Conservation (phyloP, 768 basidiomycete genomes). For the Lactarius deliciosus region DNA sequence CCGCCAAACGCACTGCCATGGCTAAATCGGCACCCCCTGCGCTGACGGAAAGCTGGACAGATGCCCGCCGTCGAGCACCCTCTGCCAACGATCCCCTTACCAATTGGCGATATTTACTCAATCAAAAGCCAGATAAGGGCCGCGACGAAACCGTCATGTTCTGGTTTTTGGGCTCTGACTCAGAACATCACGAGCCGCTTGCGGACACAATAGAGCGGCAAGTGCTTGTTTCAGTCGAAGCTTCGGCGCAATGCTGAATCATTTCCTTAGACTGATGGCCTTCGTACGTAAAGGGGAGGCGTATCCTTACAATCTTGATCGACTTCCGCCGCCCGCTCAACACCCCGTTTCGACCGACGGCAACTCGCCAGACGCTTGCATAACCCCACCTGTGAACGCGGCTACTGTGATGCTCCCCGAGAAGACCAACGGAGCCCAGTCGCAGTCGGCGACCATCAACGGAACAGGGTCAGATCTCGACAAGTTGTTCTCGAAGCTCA, state of each 20-base stretch:
- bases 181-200: constrained; percentile 68
- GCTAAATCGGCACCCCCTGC: constrained; percentile 32
- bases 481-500: constrained; percentile 45
- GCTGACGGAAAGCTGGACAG: constrained; percentile 31
- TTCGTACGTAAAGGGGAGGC: constrained; percentile 60
- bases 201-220: constrained; percentile 70
- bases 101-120: constrained; percentile 43
- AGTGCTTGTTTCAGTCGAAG: constrained; percentile 27
- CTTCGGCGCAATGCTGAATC: constrained; percentile 6
- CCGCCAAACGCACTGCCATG: constrained; percentile 40
- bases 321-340: constrained; percentile 54
- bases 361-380: constrained; percentile 7
- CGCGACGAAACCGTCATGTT: constrained; percentile 60
- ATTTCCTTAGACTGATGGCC: constrained; percentile 45
- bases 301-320: constrained; percentile 73
- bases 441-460: constrained; percentile 20
- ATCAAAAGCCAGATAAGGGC: constrained; percentile 53
- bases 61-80: constrained; percentile 25
- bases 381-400: background rate
- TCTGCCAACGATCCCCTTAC: constrained; percentile 41
- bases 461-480: constrained; percentile 42
- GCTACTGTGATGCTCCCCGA: background rate
- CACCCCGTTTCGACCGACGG: constrained; percentile 39
- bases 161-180: constrained; percentile 64
- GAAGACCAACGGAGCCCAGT: constrained; percentile 10